These are phyloP conservation scores for Dryadomyces quercus-mongolicae DNA, from an alignment of 2,329 filamentous ascomycete species.

Conservation along the genomic window DNA sequence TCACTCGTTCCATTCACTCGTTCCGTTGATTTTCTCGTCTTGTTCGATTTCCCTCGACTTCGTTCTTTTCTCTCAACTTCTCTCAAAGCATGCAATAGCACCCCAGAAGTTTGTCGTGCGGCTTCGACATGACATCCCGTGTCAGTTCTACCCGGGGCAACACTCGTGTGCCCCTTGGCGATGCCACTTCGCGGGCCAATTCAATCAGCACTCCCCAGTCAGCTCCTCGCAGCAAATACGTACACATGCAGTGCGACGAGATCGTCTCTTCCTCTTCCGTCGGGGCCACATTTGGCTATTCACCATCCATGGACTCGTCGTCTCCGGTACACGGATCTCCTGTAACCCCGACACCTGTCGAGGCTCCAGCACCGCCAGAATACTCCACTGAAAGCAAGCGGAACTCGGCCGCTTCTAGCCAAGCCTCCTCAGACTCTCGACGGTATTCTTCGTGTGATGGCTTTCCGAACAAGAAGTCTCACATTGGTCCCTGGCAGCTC, in stretches of 20 bases:
- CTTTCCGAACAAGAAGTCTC: conserved; percentile 40
- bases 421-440: conserved; percentile 18
- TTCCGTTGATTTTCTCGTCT: background rate
- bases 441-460: conserved; percentile 20
- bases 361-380: too few relatives aligned
- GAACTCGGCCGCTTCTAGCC: conserved; percentile 21
- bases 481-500: conserved; percentile 88
- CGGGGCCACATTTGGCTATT: background rate
- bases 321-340: background rate
- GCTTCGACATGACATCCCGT: conserved; percentile 15
- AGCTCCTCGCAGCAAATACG: background rate
- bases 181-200: conserved; percentile 18
- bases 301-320: conserved; percentile 1
- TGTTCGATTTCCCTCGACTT: background rate
- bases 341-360: background rate
- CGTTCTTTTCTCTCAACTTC: background rate
- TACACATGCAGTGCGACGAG: background rate
- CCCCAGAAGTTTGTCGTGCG: background rate
- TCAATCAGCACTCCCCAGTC: conserved; percentile 10
- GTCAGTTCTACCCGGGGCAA: conserved; percentile 8
- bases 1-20: background rate
- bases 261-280: background rate
- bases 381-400: conserved; percentile 10
- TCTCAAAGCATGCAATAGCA: conserved; percentile 6
- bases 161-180: conserved; percentile 17